A percentile compares a stretch with the other conserved stretches of the same genome.
These are phyloP conservation scores for Phytophthora fragariaefolia DNA, from an alignment of 352 stramenopile species.

Conservation along the genomic window DNA sequence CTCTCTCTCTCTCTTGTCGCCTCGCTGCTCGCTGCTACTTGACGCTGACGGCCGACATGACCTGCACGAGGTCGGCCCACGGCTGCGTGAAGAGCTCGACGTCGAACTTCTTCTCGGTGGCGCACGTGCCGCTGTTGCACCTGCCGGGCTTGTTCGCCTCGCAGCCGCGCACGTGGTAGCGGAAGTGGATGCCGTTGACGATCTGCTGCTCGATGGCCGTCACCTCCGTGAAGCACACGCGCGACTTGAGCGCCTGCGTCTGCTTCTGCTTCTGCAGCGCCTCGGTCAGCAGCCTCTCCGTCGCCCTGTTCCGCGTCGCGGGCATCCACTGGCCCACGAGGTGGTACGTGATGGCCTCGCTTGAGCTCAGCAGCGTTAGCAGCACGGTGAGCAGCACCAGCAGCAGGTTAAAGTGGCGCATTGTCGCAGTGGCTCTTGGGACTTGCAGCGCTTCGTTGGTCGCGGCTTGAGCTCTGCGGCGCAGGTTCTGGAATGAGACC, in stretches of 20 bases:
- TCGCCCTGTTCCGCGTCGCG: conserved; percentile 40
- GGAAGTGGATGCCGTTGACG: conserved; percentile 70
- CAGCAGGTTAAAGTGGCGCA: conserved; percentile 18
- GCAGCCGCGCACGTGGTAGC: conserved; percentile 58
- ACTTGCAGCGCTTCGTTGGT: neutral
- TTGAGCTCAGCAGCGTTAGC: conserved; percentile 8
- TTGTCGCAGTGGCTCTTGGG: neutral
- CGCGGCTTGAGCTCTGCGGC: conserved; percentile 11
- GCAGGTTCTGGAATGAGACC: conserved; percentile 39
- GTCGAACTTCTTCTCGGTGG: conserved; percentile 37
- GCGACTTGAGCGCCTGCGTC: conserved; percentile 19
- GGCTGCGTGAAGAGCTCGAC: conserved; percentile 60
- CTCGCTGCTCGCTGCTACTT: conserved; percentile 21
- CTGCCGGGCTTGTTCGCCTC: conserved; percentile 29
- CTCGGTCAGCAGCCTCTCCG: conserved; percentile 39
- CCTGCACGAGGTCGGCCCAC: conserved; percentile 49
- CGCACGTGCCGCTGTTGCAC: conserved; percentile 31
- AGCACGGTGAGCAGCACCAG: conserved; percentile 22
- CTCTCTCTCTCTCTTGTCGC: too few relatives aligned
- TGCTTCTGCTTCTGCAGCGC: conserved; percentile 42
- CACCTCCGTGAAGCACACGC: conserved; percentile 55
- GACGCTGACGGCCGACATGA: conserved; percentile 44
- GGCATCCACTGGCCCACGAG: conserved; percentile 52
- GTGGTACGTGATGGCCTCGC: conserved; percentile 30
- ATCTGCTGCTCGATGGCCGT: conserved; percentile 61